Base-by-base conservation (phyloP, 495 filamentous ascomycete genomes). In the Penicillium steckii region DNA sequence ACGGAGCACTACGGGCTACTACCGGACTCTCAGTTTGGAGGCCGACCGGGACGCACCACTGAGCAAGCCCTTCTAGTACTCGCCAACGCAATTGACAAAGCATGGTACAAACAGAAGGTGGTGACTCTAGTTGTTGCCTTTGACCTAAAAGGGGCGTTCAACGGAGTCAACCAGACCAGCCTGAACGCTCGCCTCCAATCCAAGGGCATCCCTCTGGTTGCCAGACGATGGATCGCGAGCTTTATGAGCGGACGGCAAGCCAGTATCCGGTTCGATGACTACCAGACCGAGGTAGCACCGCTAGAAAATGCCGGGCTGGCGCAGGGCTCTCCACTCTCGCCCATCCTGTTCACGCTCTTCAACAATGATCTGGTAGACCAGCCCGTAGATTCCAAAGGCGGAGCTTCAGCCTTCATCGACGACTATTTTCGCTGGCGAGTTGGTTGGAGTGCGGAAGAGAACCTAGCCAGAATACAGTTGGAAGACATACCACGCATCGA, bases 61-160 rank as follows among this genome's bases (percentile, higher is more conserved):
- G 63, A 69, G 29, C 43, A 64, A 26, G 60, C 60, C 21, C 40
- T 68, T 8, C 46, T 64, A 12, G 53, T 64, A 3, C 57, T 69
- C 0, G 23, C 47, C 0, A 66, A 59, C 23, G 52, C 61, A 3
- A 62, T 65, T 25, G 53, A 66, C 53, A 50, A 33, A 48, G 65
- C 62, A n/a, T 68, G 50, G 57, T 46, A 52, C 3, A 35, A 37
- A 57, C 26, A 33, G 10, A 33, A 33, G 10, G 30, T 33, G 30
- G 30, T 33, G 30, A 33, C 30, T 35, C 51, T 66, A 2, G 23
- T 69, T n/a, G n/a, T n/a, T 1, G 45, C 52, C 22, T 68, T 69
- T 27, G 52, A 69, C 35, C 60, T 64, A 7, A 69, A 66, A 47
- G 59, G 63, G 1, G 66, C 61, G 30, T 69, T 69, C 37, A 65